Conservation (phyloP, 208 protist genomes). For the Blastocrithidia nonstop region DNA sequence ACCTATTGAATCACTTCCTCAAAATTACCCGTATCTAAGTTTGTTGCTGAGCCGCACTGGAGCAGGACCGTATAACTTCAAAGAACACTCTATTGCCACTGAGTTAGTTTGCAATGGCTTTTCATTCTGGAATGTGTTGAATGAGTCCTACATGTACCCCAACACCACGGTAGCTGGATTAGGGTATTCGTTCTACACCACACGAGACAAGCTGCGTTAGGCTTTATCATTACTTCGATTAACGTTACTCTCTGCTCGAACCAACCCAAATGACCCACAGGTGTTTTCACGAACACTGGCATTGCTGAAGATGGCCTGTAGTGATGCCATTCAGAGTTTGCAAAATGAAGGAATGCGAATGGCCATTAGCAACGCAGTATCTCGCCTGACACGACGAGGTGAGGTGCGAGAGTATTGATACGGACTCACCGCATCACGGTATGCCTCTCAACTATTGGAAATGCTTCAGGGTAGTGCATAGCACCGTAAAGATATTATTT, state of each 20-base stretch:
- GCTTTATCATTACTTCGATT: slow-evolving; percentile 54
- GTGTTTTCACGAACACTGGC: slow-evolving; percentile 59
- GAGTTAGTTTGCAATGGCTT: slow-evolving; percentile 79
- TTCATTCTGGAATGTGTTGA: slow-evolving; percentile 43
- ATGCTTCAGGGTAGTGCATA: slow-evolving; percentile 39
- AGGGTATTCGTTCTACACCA: slow-evolving; percentile 74
- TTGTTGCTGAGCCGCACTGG: slow-evolving; percentile 47
- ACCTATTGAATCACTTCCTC: no score
- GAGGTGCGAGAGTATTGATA: slow-evolving; percentile 53
- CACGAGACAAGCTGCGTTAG: slow-evolving; percentile 54
- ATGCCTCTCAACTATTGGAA: slow-evolving; percentile 50
- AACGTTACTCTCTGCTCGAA: slow-evolving; percentile 56
- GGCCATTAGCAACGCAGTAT: slow-evolving; percentile 44
- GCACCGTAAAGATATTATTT: slow-evolving; percentile 9
- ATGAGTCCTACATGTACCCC: slow-evolving; percentile 44
- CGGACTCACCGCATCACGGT: slow-evolving; percentile 48
- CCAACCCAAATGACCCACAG: slow-evolving; percentile 30
- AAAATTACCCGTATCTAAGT: no score
- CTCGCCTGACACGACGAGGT: slow-evolving; percentile 34
- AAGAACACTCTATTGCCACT: slow-evolving; percentile 58
- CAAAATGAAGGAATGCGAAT: slow-evolving; percentile 54
- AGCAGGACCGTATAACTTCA: slow-evolving; percentile 48
- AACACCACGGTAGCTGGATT: slow-evolving; percentile 47
- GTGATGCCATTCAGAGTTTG: slow-evolving; percentile 43
- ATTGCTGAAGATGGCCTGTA: slow-evolving; percentile 49